Evolutionary conservation across 768 basidiomycete species (phyloP).

Genomic region (Xerocomellus chrysenteron): DNA sequence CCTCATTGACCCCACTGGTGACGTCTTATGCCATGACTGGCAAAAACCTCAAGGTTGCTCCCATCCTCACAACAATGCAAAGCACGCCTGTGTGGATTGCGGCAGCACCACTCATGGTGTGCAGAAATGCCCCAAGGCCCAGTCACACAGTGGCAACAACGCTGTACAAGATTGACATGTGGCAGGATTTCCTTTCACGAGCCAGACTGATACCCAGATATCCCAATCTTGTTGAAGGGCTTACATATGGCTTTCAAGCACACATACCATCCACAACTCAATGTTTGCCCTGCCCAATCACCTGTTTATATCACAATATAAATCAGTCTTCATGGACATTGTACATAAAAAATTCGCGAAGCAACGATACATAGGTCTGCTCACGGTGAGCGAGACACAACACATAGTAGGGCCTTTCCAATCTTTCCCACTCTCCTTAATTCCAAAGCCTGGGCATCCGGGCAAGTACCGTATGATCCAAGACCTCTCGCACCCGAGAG

Average conservation of each 20-base stretch:
- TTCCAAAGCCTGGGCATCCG: too few species aligned
- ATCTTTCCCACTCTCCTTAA: conserved; percentile 25
- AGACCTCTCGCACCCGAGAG: too few species aligned
- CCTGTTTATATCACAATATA: background rate
- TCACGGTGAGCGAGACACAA: conserved; percentile 18
- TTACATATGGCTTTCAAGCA: too few species aligned
- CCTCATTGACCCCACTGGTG: background rate
- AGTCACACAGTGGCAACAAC: background rate
- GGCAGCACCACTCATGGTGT: background rate
- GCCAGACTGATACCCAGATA: background rate
- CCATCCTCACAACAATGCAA: background rate
- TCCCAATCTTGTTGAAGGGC: background rate
- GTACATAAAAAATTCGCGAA: background rate
- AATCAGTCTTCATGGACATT: background rate
- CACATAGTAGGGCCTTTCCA: conserved; percentile 27
- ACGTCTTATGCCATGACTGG: background rate
- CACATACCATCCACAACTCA: too few species aligned
- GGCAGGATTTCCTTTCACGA: fast-evolving
- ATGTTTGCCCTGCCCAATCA: too few species aligned
- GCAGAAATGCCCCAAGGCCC: background rate
- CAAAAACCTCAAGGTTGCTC: background rate
- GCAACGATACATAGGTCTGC: background rate
- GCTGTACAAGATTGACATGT: background rate
- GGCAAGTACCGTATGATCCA: too few species aligned
- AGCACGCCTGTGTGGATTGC: background rate